Evolutionary conservation across 2,329 filamentous ascomycete genomes (phyloP).

Genomic region (Lachnellula occidentalis): DNA sequence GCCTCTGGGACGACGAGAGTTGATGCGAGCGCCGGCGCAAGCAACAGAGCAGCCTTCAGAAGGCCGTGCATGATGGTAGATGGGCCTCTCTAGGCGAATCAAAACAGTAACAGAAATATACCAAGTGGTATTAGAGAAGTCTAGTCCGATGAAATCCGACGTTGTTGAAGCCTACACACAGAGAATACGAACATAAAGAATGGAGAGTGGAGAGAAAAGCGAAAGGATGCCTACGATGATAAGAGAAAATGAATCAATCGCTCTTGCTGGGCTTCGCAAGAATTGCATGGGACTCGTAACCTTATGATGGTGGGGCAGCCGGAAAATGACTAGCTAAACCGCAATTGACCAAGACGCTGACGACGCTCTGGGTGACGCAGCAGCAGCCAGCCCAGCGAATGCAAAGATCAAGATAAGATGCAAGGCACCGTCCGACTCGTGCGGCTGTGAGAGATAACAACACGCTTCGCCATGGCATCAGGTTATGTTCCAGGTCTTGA

Average conservation of each 20-base stretch:
- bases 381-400: background rate
- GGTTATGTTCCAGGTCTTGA: too few species aligned
- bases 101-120: background rate
- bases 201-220: background rate
- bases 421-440: background rate
- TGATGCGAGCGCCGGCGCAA: conserved; percentile 24
- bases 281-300: background rate
- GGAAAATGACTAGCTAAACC: background rate
- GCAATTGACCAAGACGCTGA: background rate
- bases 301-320: background rate
- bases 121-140: background rate
- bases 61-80: conserved; percentile 28
- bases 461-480: background rate
- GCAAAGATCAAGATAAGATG: too few species aligned
- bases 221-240: background rate
- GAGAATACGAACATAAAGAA: background rate
- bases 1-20: conserved; percentile 17
- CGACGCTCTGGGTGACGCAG: background rate
- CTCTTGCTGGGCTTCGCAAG: background rate
- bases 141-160: background rate
- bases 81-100: background rate
- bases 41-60: conserved; percentile 26
- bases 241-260: background rate
- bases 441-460: background rate
- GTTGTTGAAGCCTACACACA: conserved; percentile 4